phyloP scores from a whole-genome alignment of 345 rosid genomes.

The Salix dunnii region DNA sequence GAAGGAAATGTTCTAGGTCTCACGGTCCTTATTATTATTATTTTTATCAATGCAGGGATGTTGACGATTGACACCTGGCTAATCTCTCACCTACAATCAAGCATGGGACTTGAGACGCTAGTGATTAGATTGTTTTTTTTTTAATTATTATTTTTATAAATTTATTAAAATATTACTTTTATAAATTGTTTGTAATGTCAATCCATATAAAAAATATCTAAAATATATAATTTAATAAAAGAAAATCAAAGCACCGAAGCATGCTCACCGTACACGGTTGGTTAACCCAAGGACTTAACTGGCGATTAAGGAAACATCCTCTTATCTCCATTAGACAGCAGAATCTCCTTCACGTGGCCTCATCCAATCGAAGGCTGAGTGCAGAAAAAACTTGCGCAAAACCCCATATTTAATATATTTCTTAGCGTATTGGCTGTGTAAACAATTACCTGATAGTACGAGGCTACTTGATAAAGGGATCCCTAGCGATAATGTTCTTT shows the following conservation, averaged over 20 bases:
- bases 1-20: not conserved
- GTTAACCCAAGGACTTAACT: not conserved
- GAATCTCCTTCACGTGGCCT: slow-evolving; percentile 27
- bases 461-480: not conserved
- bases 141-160: too few relatives aligned
- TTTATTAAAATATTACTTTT: too few relatives aligned
- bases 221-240: too few relatives aligned
- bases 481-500: not conserved
- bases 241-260: too few relatives aligned
- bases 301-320: slow-evolving; percentile 14
- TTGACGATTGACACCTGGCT: not conserved
- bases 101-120: not conserved
- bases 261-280: not conserved
- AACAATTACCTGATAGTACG: not conserved
- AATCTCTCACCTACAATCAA: not conserved
- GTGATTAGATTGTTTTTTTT: too few relatives aligned
- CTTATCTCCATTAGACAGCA: slow-evolving; percentile 24
- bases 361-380: slow-evolving; percentile 15
- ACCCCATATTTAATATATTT: not conserved
- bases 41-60: not conserved
- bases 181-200: too few relatives aligned
- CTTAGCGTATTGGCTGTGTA: not conserved
- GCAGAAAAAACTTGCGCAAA: not conserved
- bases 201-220: too few relatives aligned
- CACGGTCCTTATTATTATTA: not conserved